These are phyloP conservation scores for Candida xiaguanensis DNA, from an alignment of 805 yeast genomes.

Conservation along the genomic window DNA sequence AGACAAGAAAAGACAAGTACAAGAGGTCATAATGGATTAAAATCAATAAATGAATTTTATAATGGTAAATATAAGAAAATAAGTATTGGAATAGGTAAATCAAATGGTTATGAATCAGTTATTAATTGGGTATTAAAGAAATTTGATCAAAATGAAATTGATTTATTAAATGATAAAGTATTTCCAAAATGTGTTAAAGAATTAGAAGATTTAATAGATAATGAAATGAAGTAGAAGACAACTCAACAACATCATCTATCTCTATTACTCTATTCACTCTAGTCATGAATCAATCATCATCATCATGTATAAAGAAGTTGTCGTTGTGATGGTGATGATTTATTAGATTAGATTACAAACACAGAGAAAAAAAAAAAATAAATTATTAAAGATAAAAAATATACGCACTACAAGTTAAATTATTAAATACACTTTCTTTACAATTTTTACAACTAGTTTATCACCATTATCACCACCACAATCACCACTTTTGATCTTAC, in stretches of 20 bases:
- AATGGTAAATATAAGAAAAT: slow-evolving; percentile 56
- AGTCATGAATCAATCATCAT: too few relatives aligned
- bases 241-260: neutral
- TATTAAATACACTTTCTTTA: neutral
- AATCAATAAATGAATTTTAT: slow-evolving; percentile 46
- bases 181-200: slow-evolving; percentile 37
- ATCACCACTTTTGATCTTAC: neutral
- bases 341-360: neutral
- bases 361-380: slow-evolving; percentile 1
- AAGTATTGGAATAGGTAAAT: slow-evolving; percentile 76
- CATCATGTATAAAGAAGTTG: neutral
- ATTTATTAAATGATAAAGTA: slow-evolving; percentile 34
- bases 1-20: slow-evolving; percentile 58
- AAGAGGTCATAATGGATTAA: slow-evolving; percentile 84
- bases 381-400: neutral
- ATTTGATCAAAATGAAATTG: slow-evolving; percentile 45
- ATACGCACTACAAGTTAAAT: too few relatives aligned
- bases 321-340: neutral
- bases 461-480: too few relatives aligned
- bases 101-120: slow-evolving; percentile 18
- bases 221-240: slow-evolving; percentile 22
- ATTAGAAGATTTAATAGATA: slow-evolving; percentile 21
- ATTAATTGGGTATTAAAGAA: slow-evolving; percentile 53
- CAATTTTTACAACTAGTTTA: too few relatives aligned
- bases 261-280: too few relatives aligned